A percentile compares a stretch with the other conserved stretches of the same genome.
These are phyloP conservation scores for Singerocomus inundabilis DNA, from an alignment of 1,284 basidiomycete species.

Conservation along the genomic window DNA sequence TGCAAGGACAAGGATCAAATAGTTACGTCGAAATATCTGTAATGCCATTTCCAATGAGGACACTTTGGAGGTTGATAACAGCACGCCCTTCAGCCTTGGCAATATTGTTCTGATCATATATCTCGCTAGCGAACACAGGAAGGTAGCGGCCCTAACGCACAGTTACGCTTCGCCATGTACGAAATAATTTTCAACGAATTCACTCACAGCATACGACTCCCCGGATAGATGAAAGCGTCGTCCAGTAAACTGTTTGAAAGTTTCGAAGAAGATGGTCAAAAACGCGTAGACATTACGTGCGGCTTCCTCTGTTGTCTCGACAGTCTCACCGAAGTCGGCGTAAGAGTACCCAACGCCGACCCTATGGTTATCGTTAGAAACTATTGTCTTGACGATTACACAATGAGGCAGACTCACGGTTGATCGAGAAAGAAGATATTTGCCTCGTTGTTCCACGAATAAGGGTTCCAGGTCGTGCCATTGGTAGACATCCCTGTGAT, in stretches of 20 bases:
- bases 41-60: slow-evolving; percentile 63
- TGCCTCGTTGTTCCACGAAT: slow-evolving; percentile 67
- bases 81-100: slow-evolving; percentile 53
- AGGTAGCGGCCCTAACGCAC: slow-evolving; percentile 66
- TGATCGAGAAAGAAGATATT: slow-evolving; percentile 75
- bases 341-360: slow-evolving; percentile 51
- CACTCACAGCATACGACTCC: slow-evolving; percentile 62
- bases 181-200: not conserved
- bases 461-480: slow-evolving; percentile 59
- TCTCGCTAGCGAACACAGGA: slow-evolving; percentile 78
- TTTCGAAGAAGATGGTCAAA: slow-evolving; percentile 72
- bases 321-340: slow-evolving; percentile 50
- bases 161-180: not conserved
- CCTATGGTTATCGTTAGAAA: slow-evolving; percentile 27
- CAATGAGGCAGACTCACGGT: slow-evolving; percentile 52
- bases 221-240: slow-evolving; percentile 67
- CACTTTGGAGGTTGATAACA: slow-evolving; percentile 66
- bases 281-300: slow-evolving; percentile 72
- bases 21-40: slow-evolving; percentile 60
- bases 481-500: slow-evolving; percentile 46
- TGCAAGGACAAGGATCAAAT: not conserved
- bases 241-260: slow-evolving; percentile 65
- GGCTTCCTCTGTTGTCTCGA: slow-evolving; percentile 68
- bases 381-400: slow-evolving; percentile 10
- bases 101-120: slow-evolving; percentile 70